A percentile compares a stretch with the other conserved stretches of the same genome.
Evolutionary conservation across 352 stramenopile species (phyloP).

Genomic region (Phytophthora ramorum): DNA sequence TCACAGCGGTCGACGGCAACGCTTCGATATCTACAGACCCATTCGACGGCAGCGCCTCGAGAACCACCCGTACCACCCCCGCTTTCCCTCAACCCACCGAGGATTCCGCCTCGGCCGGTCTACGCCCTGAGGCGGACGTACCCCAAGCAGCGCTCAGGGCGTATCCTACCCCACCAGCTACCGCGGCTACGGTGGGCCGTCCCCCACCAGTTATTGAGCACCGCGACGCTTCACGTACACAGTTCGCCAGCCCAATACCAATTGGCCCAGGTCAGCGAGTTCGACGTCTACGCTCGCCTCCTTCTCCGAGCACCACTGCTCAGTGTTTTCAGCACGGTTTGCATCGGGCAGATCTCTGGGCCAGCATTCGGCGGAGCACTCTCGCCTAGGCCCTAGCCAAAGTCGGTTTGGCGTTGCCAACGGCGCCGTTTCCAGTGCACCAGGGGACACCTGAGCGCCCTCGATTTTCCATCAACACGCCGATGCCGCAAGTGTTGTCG

Average conservation of each 20-base stretch:
- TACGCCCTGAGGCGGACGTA: background rate
- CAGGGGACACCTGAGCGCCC: background rate
- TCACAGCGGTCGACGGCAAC: background rate
- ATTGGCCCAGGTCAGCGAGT: background rate
- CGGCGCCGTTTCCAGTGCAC: background rate
- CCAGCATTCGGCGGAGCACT: background rate
- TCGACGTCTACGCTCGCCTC: background rate
- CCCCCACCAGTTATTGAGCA: background rate
- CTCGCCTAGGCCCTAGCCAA: background rate
- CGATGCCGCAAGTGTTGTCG: background rate
- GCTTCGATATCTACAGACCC: background rate
- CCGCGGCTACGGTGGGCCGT: background rate
- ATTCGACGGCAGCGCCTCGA: background rate
- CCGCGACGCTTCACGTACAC: background rate
- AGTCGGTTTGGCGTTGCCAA: background rate
- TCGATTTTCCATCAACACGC: background rate
- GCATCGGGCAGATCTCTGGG: background rate
- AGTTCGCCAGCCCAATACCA: background rate
- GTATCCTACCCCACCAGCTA: background rate
- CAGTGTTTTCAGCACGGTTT: background rate
- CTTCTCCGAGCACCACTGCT: background rate
- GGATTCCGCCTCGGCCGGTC: background rate
- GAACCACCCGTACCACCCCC: background rate
- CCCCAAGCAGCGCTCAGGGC: background rate
- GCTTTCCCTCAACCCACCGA: background rate